These are phyloP conservation scores for Xylariaceae sp. DNA, from an alignment of 2,329 filamentous ascomycete species.

Conservation along the genomic window DNA sequence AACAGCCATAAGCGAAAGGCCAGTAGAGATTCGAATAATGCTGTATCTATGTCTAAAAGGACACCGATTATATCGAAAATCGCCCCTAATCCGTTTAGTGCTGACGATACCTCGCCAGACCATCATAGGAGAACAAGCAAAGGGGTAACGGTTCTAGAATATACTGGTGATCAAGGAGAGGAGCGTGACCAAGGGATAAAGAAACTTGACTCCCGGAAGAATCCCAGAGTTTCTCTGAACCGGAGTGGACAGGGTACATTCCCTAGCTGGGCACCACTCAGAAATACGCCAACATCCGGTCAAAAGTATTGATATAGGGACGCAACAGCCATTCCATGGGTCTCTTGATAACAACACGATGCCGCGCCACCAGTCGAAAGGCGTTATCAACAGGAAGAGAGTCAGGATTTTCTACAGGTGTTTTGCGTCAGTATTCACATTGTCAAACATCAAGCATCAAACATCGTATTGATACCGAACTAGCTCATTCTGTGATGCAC, in stretches of 20 bases:
- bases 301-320: constrained; percentile 8
- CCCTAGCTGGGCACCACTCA: constrained; percentile 10
- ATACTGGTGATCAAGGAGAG: no score
- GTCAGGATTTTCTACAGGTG: no score
- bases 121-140: not conserved
- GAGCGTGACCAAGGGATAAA: no score
- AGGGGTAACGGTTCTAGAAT: not conserved
- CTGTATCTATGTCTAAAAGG: not conserved
- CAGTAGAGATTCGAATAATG: constrained; percentile 3
- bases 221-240: constrained; percentile 9
- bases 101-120: not conserved
- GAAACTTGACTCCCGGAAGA: not conserved
- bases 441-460: no score
- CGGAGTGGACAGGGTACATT: constrained; percentile 9
- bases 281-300: constrained; percentile 14
- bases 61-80: not conserved
- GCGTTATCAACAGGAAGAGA: no score
- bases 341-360: not conserved
- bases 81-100: not conserved
- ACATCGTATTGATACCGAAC: no score
- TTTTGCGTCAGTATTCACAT: no score
- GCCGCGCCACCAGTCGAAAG: no score
- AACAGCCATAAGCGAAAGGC: constrained; percentile 13
- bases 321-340: not conserved
- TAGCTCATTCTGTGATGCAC: no score